Evolutionary conservation across 345 rosid species (phyloP).

Genomic region (Pugionium dolabratum): DNA sequence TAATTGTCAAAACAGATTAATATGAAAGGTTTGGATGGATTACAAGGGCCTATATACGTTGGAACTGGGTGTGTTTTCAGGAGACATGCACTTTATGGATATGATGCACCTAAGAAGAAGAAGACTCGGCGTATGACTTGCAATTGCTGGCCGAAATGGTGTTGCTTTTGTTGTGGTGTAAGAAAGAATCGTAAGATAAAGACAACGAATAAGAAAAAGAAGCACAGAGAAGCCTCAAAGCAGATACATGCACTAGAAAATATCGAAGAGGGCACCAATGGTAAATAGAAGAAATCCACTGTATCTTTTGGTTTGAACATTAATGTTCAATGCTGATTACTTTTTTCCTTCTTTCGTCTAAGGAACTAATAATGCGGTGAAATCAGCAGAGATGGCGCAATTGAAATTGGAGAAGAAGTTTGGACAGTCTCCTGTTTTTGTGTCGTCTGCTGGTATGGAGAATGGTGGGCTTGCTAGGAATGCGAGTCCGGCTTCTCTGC

Average conservation of each 20-base stretch:
- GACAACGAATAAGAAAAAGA: slow-evolving; percentile 56
- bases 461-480: slow-evolving; percentile 55
- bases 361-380: slow-evolving; percentile 25
- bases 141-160: slow-evolving; percentile 89
- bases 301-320: slow-evolving; percentile 7
- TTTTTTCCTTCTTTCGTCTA: neutral
- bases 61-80: slow-evolving; percentile 96
- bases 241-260: slow-evolving; percentile 73
- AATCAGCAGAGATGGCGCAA: slow-evolving; percentile 33
- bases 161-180: slow-evolving; percentile 50
- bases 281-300: slow-evolving; percentile 27
- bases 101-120: slow-evolving; percentile 76
- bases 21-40: slow-evolving; percentile 93
- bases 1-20: slow-evolving; percentile 58
- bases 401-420: slow-evolving; percentile 64
- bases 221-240: slow-evolving; percentile 60
- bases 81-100: slow-evolving; percentile 84
- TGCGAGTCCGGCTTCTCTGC: slow-evolving; percentile 59
- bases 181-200: slow-evolving; percentile 54
- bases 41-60: slow-evolving; percentile 93
- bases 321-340: neutral
- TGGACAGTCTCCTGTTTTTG: slow-evolving; percentile 69
- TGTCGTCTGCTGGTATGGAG: slow-evolving; percentile 56
- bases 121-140: slow-evolving; percentile 70
- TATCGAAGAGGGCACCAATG: slow-evolving; percentile 71